Percentiles rank a stretch among this genome's conserved stretches.
phyloP scores from a whole-genome alignment of 2,329 filamentous ascomycete genomes.

The Arthroderma sp. region DNA sequence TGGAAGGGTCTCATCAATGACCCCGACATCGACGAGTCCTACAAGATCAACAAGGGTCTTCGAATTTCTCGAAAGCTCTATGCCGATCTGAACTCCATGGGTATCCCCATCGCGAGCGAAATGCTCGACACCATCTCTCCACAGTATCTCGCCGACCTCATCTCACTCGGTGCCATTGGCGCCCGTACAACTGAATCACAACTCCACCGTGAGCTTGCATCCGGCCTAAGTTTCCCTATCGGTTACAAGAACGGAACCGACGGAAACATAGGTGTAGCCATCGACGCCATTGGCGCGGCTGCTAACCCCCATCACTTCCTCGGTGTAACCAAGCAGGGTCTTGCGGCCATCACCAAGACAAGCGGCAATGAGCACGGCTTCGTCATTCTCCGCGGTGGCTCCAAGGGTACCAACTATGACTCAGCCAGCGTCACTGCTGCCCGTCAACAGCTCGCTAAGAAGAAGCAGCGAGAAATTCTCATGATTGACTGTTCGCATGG shows the following conservation, averaged over 20 bases:
- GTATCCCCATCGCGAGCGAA: constrained; percentile 93
- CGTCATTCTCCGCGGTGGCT: constrained; percentile 85
- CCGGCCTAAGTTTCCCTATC: constrained; percentile 88
- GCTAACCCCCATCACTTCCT: constrained; percentile 91
- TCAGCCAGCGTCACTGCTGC: constrained; percentile 69
- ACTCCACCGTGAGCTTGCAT: constrained; percentile 86
- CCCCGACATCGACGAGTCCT: constrained; percentile 94
- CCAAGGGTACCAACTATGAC: constrained; percentile 88
- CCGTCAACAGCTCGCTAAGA: constrained; percentile 63
- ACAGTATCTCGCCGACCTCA: constrained; percentile 85
- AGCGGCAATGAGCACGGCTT: constrained; percentile 95
- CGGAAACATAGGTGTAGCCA: constrained; percentile 73
- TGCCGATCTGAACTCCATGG: constrained; percentile 76
- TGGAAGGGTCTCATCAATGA: constrained; percentile 99
- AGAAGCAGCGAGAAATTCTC: constrained; percentile 60
- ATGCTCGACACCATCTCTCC: constrained; percentile 98
- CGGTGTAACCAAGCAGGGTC: constrained; percentile 89
- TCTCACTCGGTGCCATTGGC: constrained; percentile 85
- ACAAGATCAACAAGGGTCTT: constrained; percentile 97
- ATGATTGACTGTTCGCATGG: constrained; percentile 99
- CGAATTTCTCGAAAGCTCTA: constrained; percentile 79
- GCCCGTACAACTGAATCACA: constrained; percentile 96
- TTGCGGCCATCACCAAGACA: constrained; percentile 89
- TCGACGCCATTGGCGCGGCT: constrained; percentile 90
- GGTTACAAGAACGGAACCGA: constrained; percentile 99